Base-by-base conservation (phyloP, 495 filamentous ascomycete genomes). In the Penicillium goetzii region DNA sequence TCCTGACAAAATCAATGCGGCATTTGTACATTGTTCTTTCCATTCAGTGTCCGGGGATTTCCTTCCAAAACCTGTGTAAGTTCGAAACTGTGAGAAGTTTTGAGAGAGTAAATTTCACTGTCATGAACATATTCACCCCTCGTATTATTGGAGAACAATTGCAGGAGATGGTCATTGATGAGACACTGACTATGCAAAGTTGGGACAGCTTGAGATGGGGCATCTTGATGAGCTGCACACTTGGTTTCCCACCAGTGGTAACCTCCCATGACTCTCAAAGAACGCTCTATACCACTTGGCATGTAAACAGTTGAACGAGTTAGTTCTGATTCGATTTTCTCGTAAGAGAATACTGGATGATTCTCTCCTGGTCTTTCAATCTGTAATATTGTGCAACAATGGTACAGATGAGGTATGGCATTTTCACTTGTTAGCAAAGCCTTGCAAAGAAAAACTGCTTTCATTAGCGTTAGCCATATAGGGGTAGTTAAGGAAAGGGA, bases 201-300 rank as follows among this genome's bases (percentile, higher is more conserved):
- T 19, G 78, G 64, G 66, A 90, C 92, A 28, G 92, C 91, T 71
- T 92, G 81, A 60, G 92, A 93, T 1, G 90, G 89, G 17, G 90
- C 92, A 74, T 95, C 92, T 64, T 86, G 88, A 67, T 80, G 85
- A 8, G 92, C 92, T 56, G 78, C 84, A 52, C 80, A 85, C 72
- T 95, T 89, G 3, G 86, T 87, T 17, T 60, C 68, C 90, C 90
- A 94, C 12, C 62, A 21, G 21, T 66, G 66, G 5, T 64, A 65
- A 60, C 88, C 83, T 36, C 72, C 62, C n/a, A 81, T 76, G 19
- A 66, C 69, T 23, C 92, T 85, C 21, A 89, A 69, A n/a, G 83
- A 68, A 5, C 80, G 72, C 54, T 86, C 79, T 9, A 95, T 78
- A 12, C 82, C 88, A 36, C 83, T 81, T 0, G 92, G 92, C n/a